Evolutionary conservation across 257 asterid genomes (phyloP), one percentile per base, ranked within the genome.

Genomic region (Penstemon newberryi): DNA sequence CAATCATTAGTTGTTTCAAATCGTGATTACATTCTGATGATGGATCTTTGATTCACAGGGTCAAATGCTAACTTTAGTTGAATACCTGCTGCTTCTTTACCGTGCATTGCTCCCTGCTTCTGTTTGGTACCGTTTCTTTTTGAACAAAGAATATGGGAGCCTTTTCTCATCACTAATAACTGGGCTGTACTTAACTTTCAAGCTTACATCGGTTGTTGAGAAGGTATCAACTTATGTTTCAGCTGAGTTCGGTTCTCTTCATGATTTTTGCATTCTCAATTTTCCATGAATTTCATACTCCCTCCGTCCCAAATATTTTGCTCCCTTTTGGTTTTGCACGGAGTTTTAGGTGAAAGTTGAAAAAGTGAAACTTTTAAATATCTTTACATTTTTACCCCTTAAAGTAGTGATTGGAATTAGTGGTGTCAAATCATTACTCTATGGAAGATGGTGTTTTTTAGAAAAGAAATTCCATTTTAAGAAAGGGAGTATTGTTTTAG

Each of bases 111-210:
- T 91, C 67, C 98, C 98, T 63, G 86, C 96, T 52, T 92, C 98
- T 50, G 98, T 91, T 65, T 91, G 98, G 96, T 91, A 91, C 68
- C 86, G 96, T 68, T 91, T 91, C 90, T 89, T 89, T 66, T 69
- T 91, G 83, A 91, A 91, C 86, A 91, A 89, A 79, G 98, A 89
- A 63, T 91, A 89, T 56, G 98, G 98, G 68, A 89, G 94, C 75
- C 91, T 91, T 66, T 91, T 91, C 75, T 91, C 98, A 39, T 85
- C 98, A 50, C 82, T 91, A 39, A 84, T 83, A 79, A 91, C 98
- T 5, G 96, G 98, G 71, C 75, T 91, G 66, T 91, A 91, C 78
- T 71, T 89, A 69, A 91, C 98, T 53, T 89, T 91, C 82, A 91
- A 91, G 84, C 94, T 91, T 67, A 91, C 96, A 25, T 91, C 98